Evolutionary conservation across 2,329 filamentous ascomycete genomes (phyloP), one percentile per base, ranked within the genome.

Genomic region (Chaetomium olivaceum): DNA sequence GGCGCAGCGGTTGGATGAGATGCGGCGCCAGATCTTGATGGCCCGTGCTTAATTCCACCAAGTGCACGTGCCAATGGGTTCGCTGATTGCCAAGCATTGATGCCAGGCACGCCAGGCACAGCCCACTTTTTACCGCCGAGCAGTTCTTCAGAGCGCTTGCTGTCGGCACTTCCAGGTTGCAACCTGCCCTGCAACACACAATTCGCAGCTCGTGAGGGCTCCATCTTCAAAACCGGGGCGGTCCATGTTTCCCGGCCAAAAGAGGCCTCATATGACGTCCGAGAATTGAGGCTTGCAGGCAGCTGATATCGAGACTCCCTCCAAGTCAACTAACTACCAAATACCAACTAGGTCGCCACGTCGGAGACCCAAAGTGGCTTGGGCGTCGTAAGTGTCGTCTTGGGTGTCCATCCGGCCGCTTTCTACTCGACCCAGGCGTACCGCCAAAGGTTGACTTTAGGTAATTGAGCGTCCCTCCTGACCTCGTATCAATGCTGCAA

Each of bases 1-100:
- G 62, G 46, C 50, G 31, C 62, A 50, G 50, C 61, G 59, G 67
- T 67, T 69, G 63, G 69, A 29, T 61, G 63, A 62, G 61, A 57
- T 6, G 50, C 16, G 36, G 33, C 57, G 61, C 31, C 4, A 63
- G 36, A 39, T 61, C 55, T 56, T 12, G 8, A 5, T 64, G 62
- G 64, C 16, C n/a, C 51, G 64, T 63, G 60, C 64, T 6, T 31
- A 1, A 27, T 14, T 31, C 51, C 62, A 58, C 43, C 19, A 19
- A 11, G 33, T 50, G 62, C 64, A 68, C 67, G 62, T 64, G 57
- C 57, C 51, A 33, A 43, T 14, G 6, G 50, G n/a, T 12, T 8
- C 36, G 21, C 36, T 27, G 27, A 8, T 29, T 19, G 31, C 48
- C 21, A 43, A 43, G 39, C 39, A 16, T 6, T 19, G 36, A 39